Evolutionary conservation across 2,329 filamentous ascomycete genomes (phyloP).

Genomic region (Colletotrichum tanaceti): DNA sequence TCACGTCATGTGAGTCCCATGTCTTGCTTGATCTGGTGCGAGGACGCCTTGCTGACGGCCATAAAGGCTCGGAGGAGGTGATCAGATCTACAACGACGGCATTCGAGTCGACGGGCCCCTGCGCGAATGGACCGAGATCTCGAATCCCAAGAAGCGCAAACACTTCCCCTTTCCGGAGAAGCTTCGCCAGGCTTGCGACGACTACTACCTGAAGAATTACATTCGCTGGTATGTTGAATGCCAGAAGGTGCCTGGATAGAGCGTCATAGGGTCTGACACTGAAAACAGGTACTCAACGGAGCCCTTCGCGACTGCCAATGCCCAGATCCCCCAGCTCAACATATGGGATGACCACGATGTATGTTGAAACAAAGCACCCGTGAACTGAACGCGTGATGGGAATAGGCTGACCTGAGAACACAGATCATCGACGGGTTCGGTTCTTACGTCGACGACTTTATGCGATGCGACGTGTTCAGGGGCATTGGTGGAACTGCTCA

Average conservation of each 20-base stretch:
- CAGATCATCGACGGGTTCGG: slow-evolving; percentile 93
- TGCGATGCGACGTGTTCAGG: slow-evolving; percentile 90
- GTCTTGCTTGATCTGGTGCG: background rate
- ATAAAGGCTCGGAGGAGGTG: slow-evolving; percentile 83
- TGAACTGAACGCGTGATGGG: too few species aligned
- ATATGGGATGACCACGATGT: slow-evolving; percentile 97
- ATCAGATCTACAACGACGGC: slow-evolving; percentile 96
- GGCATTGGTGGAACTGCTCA: slow-evolving; percentile 92
- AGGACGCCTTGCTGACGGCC: slow-evolving; percentile 50
- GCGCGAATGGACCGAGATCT: slow-evolving; percentile 83
- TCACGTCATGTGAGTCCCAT: slow-evolving; percentile 79
- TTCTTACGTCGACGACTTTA: slow-evolving; percentile 93
- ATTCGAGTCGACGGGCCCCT: slow-evolving; percentile 88
- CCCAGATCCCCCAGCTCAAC: slow-evolving; percentile 95
- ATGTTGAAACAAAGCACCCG: slow-evolving; percentile 52
- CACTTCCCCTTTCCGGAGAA: slow-evolving; percentile 80
- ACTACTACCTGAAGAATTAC: slow-evolving; percentile 93
- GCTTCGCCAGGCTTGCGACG: slow-evolving; percentile 85
- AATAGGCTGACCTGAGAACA: slow-evolving; percentile 46
- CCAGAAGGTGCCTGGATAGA: background rate
- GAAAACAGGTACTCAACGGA: slow-evolving; percentile 76
- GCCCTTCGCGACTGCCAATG: slow-evolving; percentile 86
- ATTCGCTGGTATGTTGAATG: slow-evolving; percentile 69
- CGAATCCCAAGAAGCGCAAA: slow-evolving; percentile 84
- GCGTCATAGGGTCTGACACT: slow-evolving; percentile 62